A percentile compares a stretch with the other conserved stretches of the same genome.
Conservation (phyloP, 495 filamentous ascomycete genomes). For the Aspergillus coremiiformis region DNA sequence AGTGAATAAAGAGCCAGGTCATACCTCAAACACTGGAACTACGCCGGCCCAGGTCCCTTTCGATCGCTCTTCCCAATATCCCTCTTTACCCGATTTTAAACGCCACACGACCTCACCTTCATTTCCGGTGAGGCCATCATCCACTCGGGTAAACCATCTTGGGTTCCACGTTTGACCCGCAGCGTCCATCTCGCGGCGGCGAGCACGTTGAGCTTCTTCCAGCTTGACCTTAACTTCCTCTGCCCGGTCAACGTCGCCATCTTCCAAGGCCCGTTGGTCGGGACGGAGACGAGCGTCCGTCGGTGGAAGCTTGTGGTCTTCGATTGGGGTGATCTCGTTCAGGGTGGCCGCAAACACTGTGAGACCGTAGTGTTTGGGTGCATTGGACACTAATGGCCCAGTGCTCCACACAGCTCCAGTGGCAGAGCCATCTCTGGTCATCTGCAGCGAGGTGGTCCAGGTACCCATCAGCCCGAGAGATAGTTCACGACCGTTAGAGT, state of each 20-base stretch:
- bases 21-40: conserved; percentile 59
- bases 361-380: conserved; percentile 73
- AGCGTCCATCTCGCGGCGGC: conserved; percentile 70
- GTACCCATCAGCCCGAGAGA: conserved; percentile 65
- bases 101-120: conserved; percentile 72
- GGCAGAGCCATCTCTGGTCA: conserved; percentile 51
- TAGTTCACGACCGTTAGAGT: conserved; percentile 51
- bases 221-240: conserved; percentile 75
- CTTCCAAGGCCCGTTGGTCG: conserved; percentile 85
- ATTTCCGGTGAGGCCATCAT: conserved; percentile 32
- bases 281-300: conserved; percentile 80
- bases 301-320: conserved; percentile 60
- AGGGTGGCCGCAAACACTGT: conserved; percentile 77
- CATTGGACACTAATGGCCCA: conserved; percentile 66
- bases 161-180: conserved; percentile 62
- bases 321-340: conserved; percentile 81
- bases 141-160: conserved; percentile 71
- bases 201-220: conserved; percentile 75
- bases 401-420: conserved; percentile 64
- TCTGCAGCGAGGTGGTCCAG: conserved; percentile 68
- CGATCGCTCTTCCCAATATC: conserved; percentile 84
- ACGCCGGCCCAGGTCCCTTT: conserved; percentile 64
- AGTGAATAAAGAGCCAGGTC: background rate
- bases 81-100: conserved; percentile 69
- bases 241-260: conserved; percentile 73